These are phyloP conservation scores for Miscanthus lutarioriparius DNA, from an alignment of 176 grass and related monocot genomes.

Conservation along the genomic window DNA sequence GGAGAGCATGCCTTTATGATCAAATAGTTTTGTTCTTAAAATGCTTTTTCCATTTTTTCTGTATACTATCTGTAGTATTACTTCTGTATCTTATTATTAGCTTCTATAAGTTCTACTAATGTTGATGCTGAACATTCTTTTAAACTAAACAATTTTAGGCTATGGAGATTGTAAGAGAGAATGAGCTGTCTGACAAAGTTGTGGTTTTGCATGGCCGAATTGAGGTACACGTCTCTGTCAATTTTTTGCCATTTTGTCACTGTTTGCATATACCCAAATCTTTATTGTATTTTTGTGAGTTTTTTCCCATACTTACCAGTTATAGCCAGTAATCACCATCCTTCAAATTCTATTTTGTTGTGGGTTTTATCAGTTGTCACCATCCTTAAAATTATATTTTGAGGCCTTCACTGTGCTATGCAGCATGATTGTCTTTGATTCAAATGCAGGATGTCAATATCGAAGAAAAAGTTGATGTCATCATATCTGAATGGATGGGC, in stretches of 20 bases:
- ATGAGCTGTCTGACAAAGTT: constrained; percentile 88
- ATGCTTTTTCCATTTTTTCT: neutral
- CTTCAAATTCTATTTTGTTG: constrained; percentile 17
- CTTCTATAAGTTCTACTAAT: constrained; percentile 24
- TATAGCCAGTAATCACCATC: neutral
- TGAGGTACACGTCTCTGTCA: constrained; percentile 56
- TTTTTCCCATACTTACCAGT: neutral
- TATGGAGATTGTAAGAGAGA: constrained; percentile 90
- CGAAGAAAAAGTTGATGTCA: constrained; percentile 96
- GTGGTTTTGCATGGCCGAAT: constrained; percentile 89
- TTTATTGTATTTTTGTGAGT: constrained; percentile 12
- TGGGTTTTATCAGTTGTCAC: neutral
- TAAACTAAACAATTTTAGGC: constrained; percentile 60
- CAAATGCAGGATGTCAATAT: constrained; percentile 78
- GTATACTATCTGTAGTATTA: neutral
- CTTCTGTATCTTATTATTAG: constrained; percentile 23
- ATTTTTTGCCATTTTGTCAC: constrained; percentile 12
- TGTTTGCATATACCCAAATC: constrained; percentile 16
- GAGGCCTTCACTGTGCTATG: neutral
- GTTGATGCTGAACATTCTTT: constrained; percentile 21
- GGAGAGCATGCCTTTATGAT: neutral
- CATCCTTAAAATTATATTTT: constrained; percentile 27
- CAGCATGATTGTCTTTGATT: constrained; percentile 3
- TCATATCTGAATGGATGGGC: constrained; percentile 99
- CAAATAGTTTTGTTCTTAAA: neutral